Evolutionary conservation across 129 eudicot genomes (phyloP).

Genomic region (Pseudognaphalium luteoalbum): DNA sequence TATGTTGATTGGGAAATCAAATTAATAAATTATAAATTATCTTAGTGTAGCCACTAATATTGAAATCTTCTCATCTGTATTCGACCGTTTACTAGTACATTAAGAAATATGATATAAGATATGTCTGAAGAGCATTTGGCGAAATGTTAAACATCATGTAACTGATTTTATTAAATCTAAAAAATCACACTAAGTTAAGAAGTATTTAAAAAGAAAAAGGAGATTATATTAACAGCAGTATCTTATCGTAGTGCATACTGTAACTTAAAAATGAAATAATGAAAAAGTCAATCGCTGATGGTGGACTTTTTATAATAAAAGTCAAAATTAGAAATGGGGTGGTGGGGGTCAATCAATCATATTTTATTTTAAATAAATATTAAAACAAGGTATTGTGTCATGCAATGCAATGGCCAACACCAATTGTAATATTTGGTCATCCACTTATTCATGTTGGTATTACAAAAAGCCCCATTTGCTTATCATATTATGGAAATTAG

Average conservation of each 20-base stretch:
- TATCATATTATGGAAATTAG: conserved; percentile 21
- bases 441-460: conserved; percentile 38
- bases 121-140: not conserved
- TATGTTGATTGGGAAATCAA: not conserved
- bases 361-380: conserved; percentile 8
- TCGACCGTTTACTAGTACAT: not conserved
- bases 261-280: no score
- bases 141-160: not conserved
- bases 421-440: conserved; percentile 35
- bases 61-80: not conserved
- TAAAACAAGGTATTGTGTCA: conserved; percentile 28
- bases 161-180: not conserved
- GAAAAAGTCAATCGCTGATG: conserved; percentile 7
- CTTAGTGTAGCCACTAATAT: not conserved
- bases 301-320: conserved; percentile 34
- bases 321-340: conserved; percentile 30
- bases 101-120: no score
- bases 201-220: no score
- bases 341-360: conserved; percentile 33
- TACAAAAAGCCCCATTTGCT: conserved; percentile 29
- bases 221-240: no score
- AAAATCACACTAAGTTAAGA: not conserved
- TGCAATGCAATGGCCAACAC: conserved; percentile 40
- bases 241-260: no score
- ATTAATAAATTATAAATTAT: no score